Percentiles rank a stretch among this genome's conserved stretches.
phyloP scores from a whole-genome alignment of 75 land plant genomes.

The Larix kaempferi region DNA sequence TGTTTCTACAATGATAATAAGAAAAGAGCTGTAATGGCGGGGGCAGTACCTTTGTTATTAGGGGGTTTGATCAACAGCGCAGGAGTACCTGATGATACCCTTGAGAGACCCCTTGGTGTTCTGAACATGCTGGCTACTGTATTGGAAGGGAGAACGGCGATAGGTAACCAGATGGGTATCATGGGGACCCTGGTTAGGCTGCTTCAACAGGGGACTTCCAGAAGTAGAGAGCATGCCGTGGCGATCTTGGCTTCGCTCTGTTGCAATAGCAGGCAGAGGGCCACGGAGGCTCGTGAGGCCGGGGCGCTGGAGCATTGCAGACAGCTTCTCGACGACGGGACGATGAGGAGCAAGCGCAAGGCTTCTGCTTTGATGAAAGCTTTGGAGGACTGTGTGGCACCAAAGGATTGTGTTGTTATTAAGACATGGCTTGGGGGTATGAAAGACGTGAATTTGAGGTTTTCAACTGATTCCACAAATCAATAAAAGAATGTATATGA shows the following conservation, averaged over 20 bases:
- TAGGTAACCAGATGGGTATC: slow-evolving; percentile 25
- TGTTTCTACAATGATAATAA: slow-evolving; percentile 72
- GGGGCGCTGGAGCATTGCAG: slow-evolving; percentile 54
- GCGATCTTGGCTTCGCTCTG: slow-evolving; percentile 49
- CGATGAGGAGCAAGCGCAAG: slow-evolving; percentile 55
- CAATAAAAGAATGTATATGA: too few relatives aligned
- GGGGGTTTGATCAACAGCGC: slow-evolving; percentile 17
- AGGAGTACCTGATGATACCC: slow-evolving; percentile 27
- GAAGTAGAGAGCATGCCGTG: slow-evolving; percentile 50
- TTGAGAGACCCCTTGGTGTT: slow-evolving; percentile 64
- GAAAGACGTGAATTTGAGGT: too few relatives aligned
- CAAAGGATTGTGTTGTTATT: too few relatives aligned
- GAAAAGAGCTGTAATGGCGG: slow-evolving; percentile 49
- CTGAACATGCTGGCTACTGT: slow-evolving; percentile 56
- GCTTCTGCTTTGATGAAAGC: slow-evolving; percentile 44
- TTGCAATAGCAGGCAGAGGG: slow-evolving; percentile 27
- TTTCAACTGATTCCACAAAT: too few relatives aligned
- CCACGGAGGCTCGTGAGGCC: slow-evolving; percentile 28
- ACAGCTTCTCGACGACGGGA: slow-evolving; percentile 48
- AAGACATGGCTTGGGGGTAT: too few relatives aligned
- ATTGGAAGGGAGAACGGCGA: slow-evolving; percentile 54
- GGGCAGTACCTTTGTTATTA: slow-evolving; percentile 56
- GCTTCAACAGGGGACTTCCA: slow-evolving; percentile 35
- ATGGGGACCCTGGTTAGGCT: slow-evolving; percentile 40
- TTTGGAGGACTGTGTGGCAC: slow-evolving; percentile 10